Evolutionary conservation across 306 rosid species (phyloP), one percentile per base, ranked within the genome.

Genomic region (Cicer cuneatum): DNA sequence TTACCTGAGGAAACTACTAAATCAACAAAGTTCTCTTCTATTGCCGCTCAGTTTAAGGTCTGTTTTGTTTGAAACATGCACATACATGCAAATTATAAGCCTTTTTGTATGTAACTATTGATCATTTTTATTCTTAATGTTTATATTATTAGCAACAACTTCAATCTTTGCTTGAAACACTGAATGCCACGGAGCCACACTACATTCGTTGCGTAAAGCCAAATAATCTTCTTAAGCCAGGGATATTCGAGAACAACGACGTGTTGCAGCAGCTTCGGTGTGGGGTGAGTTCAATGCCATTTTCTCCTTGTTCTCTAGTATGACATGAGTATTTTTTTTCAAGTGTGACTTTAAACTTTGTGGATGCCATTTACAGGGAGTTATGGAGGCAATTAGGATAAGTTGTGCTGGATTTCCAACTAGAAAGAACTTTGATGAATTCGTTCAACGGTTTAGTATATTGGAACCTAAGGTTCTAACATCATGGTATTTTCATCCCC

Each of bases 311-410:
- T 73, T 75, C 37, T 79, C 6, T 66, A 42, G 9, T 52, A 69
- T 66, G 71, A 54, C 46, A 43, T 48, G 78, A 58, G n/a, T 38
- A 59, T 9, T 59, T 49, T 41, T 38, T 63, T 5, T 3, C 59
- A 54, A 40, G 45, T 76, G 63, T 76, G 63, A 83, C 48, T 56
- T 68, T 21, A 66, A 38, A 71, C 73, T 76, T 66, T 75, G 18
- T 57, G 75, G 46, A 60, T 73, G 43, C 52, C 33, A 35, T 68
- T 75, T 69, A 13, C 76, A 94, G 99, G 99, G 99, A 75, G 99
- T 94, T 71, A 94, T 94, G 99, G 99, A 94, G 84, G 99, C 99
- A 71, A 94, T 94, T 81, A 82, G 99, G 86, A 92, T 94, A 83
- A 94, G 99, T 81, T 90, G 97, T 78, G 97, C 99, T 42, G 99